Percentiles rank a stretch among this genome's conserved stretches.
phyloP scores from a whole-genome alignment of 2,329 filamentous ascomycete genomes.

The Ophiostoma perfectum region DNA sequence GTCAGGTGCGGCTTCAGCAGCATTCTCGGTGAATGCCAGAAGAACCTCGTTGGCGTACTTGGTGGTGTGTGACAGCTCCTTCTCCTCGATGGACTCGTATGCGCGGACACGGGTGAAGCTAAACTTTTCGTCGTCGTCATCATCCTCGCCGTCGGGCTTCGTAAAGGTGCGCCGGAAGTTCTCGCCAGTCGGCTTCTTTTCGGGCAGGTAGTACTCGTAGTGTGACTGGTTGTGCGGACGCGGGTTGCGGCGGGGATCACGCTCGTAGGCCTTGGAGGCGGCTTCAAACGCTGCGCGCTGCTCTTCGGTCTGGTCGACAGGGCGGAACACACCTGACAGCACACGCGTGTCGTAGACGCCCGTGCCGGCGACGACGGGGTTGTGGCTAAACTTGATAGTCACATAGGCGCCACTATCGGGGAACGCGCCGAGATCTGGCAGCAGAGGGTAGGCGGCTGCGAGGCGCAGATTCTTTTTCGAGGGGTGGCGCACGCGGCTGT shows the following conservation, averaged over 20 bases:
- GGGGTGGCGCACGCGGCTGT: constrained; percentile 51
- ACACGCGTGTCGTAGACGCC: constrained; percentile 56
- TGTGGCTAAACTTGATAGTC: constrained; percentile 62
- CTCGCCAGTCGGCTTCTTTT: constrained; percentile 42
- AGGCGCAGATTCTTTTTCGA: constrained; percentile 54
- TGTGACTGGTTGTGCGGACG: constrained; percentile 55
- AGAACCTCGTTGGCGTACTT: constrained; percentile 63
- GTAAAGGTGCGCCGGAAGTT: constrained; percentile 59
- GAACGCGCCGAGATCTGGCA: constrained; percentile 64
- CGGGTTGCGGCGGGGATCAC: constrained; percentile 51
- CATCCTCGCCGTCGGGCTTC: constrained; percentile 49
- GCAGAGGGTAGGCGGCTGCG: constrained; percentile 54
- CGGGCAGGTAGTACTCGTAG: constrained; percentile 62
- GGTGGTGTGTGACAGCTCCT: constrained; percentile 50
- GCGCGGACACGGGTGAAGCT: constrained; percentile 56
- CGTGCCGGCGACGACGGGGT: constrained; percentile 51
- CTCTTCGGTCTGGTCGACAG: constrained; percentile 50
- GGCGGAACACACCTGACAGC: constrained; percentile 56
- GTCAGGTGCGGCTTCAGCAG: constrained; percentile 29
- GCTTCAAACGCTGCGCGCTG: constrained; percentile 49
- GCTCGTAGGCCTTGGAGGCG: constrained; percentile 49
- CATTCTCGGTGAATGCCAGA: constrained; percentile 52
- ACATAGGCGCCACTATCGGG: constrained; percentile 65
- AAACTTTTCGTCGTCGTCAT: constrained; percentile 48
- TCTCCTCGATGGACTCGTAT: constrained; percentile 59